A percentile compares a stretch with the other conserved stretches of the same genome.
Evolutionary conservation across 352 stramenopile genomes (phyloP).

Genomic region (Phytophthora podocarpi): DNA sequence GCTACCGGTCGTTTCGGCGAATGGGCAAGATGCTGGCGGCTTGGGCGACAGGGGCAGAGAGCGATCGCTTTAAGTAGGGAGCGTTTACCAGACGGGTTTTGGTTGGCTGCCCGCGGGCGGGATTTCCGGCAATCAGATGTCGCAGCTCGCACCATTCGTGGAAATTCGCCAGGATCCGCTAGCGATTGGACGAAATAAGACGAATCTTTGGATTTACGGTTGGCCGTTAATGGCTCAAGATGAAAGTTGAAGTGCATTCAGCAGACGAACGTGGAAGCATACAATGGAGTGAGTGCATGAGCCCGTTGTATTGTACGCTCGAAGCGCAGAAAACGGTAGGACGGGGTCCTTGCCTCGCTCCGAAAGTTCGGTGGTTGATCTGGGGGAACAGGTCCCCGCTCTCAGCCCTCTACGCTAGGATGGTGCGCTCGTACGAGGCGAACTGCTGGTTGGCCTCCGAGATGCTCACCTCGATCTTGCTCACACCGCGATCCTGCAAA

Average conservation of each 20-base stretch:
- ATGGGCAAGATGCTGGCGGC: constrained; percentile 10
- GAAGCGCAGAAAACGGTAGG: constrained; percentile 18
- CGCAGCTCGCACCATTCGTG: constrained; percentile 7
- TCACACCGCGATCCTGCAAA: constrained; percentile 69
- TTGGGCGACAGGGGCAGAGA: constrained; percentile 6
- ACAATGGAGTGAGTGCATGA: constrained; percentile 9
- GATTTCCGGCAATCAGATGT: constrained; percentile 33
- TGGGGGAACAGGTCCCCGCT: background rate
- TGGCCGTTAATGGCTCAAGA: no score
- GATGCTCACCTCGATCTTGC: constrained; percentile 94
- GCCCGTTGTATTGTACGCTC: constrained; percentile 32
- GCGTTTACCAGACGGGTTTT: constrained; percentile 17
- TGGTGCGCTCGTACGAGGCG: constrained; percentile 78
- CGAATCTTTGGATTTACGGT: no score
- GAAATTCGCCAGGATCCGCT: background rate
- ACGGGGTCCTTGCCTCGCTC: constrained; percentile 21
- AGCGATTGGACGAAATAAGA: constrained; percentile 27
- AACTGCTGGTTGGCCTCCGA: constrained; percentile 93
- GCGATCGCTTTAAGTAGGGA: constrained; percentile 41
- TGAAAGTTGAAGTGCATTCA: no score
- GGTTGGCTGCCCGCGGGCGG: constrained; percentile 29
- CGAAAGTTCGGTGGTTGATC: background rate
- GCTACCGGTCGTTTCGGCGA: constrained; percentile 29
- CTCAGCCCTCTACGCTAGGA: constrained; percentile 47
- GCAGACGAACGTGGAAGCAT: no score